phyloP scores from a whole-genome alignment of 2,329 filamentous ascomycete species.

The Trichoderma asperellum region DNA sequence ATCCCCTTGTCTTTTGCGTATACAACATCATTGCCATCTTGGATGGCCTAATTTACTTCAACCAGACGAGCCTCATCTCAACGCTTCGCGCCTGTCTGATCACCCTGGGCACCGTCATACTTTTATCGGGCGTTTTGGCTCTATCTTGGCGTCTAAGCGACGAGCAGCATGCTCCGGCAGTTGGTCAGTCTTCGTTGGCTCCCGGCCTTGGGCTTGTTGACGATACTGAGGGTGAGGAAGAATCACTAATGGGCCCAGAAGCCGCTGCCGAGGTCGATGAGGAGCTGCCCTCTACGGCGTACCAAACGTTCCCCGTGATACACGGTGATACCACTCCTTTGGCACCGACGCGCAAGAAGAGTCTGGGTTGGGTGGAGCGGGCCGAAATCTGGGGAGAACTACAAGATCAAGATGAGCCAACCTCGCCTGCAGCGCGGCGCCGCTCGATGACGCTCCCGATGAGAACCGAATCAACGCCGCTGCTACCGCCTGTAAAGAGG shows the following conservation, averaged over 20 bases:
- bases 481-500: constrained; percentile 44
- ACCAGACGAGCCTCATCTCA: constrained; percentile 80
- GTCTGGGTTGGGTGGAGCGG: constrained; percentile 65
- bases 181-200: constrained; percentile 70
- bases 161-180: constrained; percentile 65
- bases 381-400: constrained; percentile 88
- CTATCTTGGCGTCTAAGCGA: constrained; percentile 92
- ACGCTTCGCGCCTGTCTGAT: constrained; percentile 79
- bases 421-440: constrained; percentile 46
- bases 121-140: constrained; percentile 85
- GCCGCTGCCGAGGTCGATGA: constrained; percentile 49
- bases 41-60: constrained; percentile 96
- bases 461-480: constrained; percentile 46
- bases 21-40: constrained; percentile 99
- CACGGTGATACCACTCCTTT: constrained; percentile 46
- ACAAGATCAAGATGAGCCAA: constrained; percentile 67
- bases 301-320: constrained; percentile 54
- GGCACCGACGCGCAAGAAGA: constrained; percentile 51
- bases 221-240: constrained; percentile 65
- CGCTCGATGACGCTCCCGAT: constrained; percentile 56
- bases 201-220: constrained; percentile 83
- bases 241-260: constrained; percentile 56
- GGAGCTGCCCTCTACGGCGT: constrained; percentile 39
- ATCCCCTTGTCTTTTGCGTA: constrained; percentile 96
- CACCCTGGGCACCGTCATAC: constrained; percentile 80